These are phyloP conservation scores for Cystoisospora suis DNA, from an alignment of 169 alveolate species.

Conservation along the genomic window DNA sequence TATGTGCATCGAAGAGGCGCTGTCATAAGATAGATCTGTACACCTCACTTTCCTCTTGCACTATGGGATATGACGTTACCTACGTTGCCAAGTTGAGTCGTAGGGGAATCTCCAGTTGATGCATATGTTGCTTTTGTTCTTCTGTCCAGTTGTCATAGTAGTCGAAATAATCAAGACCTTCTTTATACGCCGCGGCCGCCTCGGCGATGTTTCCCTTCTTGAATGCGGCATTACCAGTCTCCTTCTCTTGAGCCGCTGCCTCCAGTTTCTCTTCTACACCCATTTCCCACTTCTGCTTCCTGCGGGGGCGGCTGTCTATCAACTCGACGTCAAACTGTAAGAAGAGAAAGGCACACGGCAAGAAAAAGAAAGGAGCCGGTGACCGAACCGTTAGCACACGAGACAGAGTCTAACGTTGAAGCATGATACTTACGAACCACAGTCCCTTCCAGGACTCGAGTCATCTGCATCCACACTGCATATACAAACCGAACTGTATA, in stretches of 20 bases:
- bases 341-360: too few species aligned
- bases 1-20: too few species aligned
- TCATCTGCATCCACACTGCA: too few species aligned
- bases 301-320: slow-evolving; percentile 74
- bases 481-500: too few species aligned
- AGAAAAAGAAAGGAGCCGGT: too few species aligned
- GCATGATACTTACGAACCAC: too few species aligned
- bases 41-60: too few species aligned
- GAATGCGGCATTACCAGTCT: slow-evolving; percentile 76
- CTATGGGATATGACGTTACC: too few species aligned
- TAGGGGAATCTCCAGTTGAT: slow-evolving; percentile 52
- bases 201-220: slow-evolving; percentile 70
- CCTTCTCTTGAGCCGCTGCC: slow-evolving; percentile 79
- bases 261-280: slow-evolving; percentile 82
- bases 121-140: not conserved
- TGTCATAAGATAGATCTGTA: too few species aligned
- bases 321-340: slow-evolving; percentile 81
- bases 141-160: slow-evolving; percentile 36
- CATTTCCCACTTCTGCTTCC: slow-evolving; percentile 77
- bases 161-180: slow-evolving; percentile 62
- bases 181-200: slow-evolving; percentile 78
- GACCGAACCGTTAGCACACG: too few species aligned
- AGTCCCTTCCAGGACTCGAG: too few species aligned
- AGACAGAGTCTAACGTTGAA: too few species aligned
- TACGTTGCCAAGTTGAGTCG: slow-evolving; percentile 72